Percentiles rank a stretch among this genome's conserved stretches.
phyloP scores from a whole-genome alignment of 768 basidiomycete species.

The Stropharia rugosoannulata region DNA sequence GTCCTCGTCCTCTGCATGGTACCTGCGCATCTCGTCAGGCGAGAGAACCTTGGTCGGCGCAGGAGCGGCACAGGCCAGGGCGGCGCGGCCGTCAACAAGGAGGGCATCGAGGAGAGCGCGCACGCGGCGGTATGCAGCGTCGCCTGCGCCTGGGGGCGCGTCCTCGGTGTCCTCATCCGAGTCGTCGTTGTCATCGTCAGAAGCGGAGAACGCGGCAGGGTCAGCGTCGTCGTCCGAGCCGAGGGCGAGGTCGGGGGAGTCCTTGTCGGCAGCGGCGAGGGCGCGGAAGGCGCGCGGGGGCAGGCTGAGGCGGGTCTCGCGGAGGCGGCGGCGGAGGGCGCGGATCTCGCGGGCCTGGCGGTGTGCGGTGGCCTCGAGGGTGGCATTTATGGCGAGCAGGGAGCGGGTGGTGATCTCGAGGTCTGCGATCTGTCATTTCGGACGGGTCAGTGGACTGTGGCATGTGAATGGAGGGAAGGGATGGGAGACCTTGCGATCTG shows the following conservation, averaged over 20 bases:
- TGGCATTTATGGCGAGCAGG: conserved; percentile 79
- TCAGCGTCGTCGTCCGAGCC: conserved; percentile 43
- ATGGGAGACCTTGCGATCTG: conserved; percentile 73
- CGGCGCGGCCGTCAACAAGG: conserved; percentile 54
- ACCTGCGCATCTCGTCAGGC: conserved; percentile 67
- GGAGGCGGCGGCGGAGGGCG: conserved; percentile 76
- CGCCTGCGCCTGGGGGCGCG: conserved; percentile 28
- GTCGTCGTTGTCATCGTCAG: conserved; percentile 39
- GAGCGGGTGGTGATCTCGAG: conserved; percentile 90
- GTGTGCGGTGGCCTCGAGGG: conserved; percentile 78
- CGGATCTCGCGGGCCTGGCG: conserved; percentile 84
- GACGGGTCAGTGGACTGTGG: conserved; percentile 1
- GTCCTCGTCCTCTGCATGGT: conserved; percentile 37
- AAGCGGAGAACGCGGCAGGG: conserved; percentile 10
- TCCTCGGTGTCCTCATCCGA: conserved; percentile 35
- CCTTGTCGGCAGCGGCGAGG: conserved; percentile 50
- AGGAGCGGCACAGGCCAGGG: conserved; percentile 56
- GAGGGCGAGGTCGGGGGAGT: conserved; percentile 25
- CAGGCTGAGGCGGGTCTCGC: conserved; percentile 78
- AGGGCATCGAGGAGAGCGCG: conserved; percentile 63
- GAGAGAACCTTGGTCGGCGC: conserved; percentile 56
- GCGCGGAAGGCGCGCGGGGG: conserved; percentile 64
- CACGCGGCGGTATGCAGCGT: conserved; percentile 63
- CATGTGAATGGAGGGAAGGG: neutral
- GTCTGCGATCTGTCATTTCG: conserved; percentile 71